Conservation (phyloP, 352 stramenopile genomes). For the Globisporangium cystogenes region DNA sequence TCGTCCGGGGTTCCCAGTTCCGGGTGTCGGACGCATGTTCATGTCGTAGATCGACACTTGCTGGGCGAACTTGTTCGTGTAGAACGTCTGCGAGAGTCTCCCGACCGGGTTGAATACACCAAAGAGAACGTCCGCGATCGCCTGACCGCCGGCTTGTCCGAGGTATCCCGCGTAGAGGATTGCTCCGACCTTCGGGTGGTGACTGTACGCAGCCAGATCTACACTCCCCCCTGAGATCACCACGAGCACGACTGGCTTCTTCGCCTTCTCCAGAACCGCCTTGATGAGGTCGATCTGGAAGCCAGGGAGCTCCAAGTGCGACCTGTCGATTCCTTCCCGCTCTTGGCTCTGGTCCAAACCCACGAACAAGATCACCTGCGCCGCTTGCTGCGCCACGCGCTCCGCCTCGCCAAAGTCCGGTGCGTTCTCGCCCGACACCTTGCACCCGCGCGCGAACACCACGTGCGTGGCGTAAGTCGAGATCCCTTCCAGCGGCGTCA, state of each 20-base stretch:
- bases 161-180: constrained; percentile 71
- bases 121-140: constrained; percentile 75
- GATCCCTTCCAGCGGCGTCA: constrained; percentile 51
- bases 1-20: constrained; percentile 54
- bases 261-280: constrained; percentile 33
- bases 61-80: constrained; percentile 40
- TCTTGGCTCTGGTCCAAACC: constrained; percentile 63
- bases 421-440: constrained; percentile 42
- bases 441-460: constrained; percentile 37
- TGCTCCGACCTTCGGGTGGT: constrained; percentile 48
- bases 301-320: constrained; percentile 49
- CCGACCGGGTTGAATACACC: constrained; percentile 62
- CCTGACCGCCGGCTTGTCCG: constrained; percentile 60
- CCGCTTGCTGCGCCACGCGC: constrained; percentile 19
- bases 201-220: constrained; percentile 56
- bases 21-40: constrained; percentile 73
- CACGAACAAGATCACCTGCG: constrained; percentile 57
- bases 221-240: constrained; percentile 75
- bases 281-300: constrained; percentile 61
- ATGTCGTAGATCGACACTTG: constrained; percentile 69
- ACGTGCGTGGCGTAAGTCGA: constrained; percentile 22
- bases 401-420: constrained; percentile 51
- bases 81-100: constrained; percentile 70
- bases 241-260: constrained; percentile 66
- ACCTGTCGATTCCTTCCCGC: constrained; percentile 62